Base-by-base conservation (phyloP, 305 asterid species). In the Fraxinus latifolia region DNA sequence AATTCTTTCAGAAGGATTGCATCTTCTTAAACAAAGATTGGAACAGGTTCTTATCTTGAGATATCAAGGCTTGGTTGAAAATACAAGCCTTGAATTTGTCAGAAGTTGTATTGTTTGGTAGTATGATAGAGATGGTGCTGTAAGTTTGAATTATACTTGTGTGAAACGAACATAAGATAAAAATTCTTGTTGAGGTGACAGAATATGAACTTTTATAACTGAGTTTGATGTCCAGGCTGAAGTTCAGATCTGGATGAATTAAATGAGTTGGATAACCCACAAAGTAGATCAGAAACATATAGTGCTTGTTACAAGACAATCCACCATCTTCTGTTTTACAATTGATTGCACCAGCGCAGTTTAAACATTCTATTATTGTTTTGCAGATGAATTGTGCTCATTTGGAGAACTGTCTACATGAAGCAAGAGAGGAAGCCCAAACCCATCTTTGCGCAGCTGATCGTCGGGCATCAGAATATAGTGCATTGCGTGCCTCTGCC, bases 381-480 rank as follows among this genome's bases (percentile, higher is more conserved):
- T 50, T 83, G 87, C 93, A 96, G 99, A 88, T 96, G 99, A 96
- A 96, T 81, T 94, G 99, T 84, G 98, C 97, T 53, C 98, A 96
- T 87, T 84, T 96, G 74, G 98, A 96, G 93, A 96, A 94, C 80
- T 96, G 97, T 84, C 91, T 96, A 79, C 99, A 96, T 67, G 98
- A 96, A 86, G 98, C 99, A 53, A 94, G 99, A 85, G 94, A 96
- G 86, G 98, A 96, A 89, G 98, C 98, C 55, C 98, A 94, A 86
- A 96, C 97, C 80, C 91, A 96, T 90, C 97, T 92, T 33, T 93
- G 97, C 86, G 97, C 98, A 27, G 98, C 99, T 70, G 98, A 94
- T 80, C 93, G 97, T 71, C 90, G 94, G 89, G 98, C 98, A 84
- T 90, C 98, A 5, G 92, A 94, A 88, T 96, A 94, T 79, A 92